Evolutionary conservation across 176 grass and related monocot species (phyloP).

Genomic region (Zoysia japonica): DNA sequence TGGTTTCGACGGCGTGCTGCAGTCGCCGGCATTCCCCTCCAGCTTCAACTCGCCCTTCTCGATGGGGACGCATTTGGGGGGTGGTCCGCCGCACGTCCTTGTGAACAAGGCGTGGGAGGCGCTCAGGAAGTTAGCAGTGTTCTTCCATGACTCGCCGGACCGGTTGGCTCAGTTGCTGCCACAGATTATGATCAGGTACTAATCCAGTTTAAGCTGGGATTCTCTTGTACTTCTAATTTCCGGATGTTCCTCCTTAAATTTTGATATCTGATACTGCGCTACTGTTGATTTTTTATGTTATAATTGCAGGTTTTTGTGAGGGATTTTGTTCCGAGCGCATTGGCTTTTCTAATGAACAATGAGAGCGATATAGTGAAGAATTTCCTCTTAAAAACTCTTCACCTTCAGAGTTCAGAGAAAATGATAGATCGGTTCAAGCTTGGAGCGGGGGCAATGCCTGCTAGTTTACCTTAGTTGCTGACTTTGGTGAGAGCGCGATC

Average conservation of each 20-base stretch:
- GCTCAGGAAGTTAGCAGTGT: conserved; percentile 67
- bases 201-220: not conserved
- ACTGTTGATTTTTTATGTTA: not conserved
- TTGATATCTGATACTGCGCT: not conserved
- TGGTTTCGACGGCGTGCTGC: conserved; percentile 59
- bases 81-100: conserved; percentile 48
- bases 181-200: conserved; percentile 86
- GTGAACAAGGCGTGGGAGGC: conserved; percentile 80
- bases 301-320: conserved; percentile 80
- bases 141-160: conserved; percentile 59
- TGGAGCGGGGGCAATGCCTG: conserved; percentile 90
- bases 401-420: conserved; percentile 86
- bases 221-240: not conserved
- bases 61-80: conserved; percentile 30
- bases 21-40: conserved; percentile 47
- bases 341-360: conserved; percentile 94
- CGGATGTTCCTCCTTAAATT: not conserved
- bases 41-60: conserved; percentile 70
- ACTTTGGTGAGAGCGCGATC: conserved; percentile 93
- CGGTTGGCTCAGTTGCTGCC: conserved; percentile 68
- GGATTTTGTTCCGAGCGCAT: conserved; percentile 86
- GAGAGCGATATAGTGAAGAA: conserved; percentile 94
- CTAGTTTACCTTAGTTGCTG: conserved; percentile 89
- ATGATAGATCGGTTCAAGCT: conserved; percentile 94
- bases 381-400: conserved; percentile 82